Percentiles rank a stretch among this genome's conserved stretches.
Evolutionary conservation across 2,329 filamentous ascomycete species (phyloP).

Genomic region (Arthrobotrys sphaeroides): DNA sequence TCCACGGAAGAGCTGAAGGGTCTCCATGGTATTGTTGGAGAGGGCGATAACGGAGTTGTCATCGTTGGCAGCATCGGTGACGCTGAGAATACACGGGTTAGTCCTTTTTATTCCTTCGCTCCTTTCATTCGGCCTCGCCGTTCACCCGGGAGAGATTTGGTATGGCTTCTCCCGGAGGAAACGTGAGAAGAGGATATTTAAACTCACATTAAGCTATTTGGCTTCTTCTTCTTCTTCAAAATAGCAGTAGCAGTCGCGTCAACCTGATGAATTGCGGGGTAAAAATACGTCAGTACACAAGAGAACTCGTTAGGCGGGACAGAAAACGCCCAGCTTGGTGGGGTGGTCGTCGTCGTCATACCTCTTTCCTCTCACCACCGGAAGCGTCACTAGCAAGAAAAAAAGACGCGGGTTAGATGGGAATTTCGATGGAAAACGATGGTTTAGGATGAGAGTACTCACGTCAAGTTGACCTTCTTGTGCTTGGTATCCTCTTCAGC

Average conservation of each 20-base stretch:
- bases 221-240: constrained; percentile 99
- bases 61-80: constrained; percentile 98
- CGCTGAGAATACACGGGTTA: constrained; percentile 67
- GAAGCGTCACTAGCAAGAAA: constrained; percentile 76
- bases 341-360: constrained; percentile 64
- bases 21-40: constrained; percentile 98
- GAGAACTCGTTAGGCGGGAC: no score
- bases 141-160: not conserved
- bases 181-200: constrained; percentile 12
- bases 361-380: constrained; percentile 84
- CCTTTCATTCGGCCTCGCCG: not conserved
- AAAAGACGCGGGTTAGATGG: constrained; percentile 57
- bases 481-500: constrained; percentile 63
- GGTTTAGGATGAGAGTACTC: constrained; percentile 62
- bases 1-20: constrained; percentile 95
- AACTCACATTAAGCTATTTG: constrained; percentile 93
- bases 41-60: constrained; percentile 98
- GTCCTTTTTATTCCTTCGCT: not conserved
- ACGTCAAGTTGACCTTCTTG: constrained; percentile 85
- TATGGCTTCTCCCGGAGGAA: no score
- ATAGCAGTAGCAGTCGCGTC: constrained; percentile 95
- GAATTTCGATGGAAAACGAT: constrained; percentile 5
- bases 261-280: constrained; percentile 67
- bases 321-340: no score
- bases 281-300: constrained; percentile 60